Conservation (phyloP, 768 basidiomycete genomes). For the Pluteus cervinus region DNA sequence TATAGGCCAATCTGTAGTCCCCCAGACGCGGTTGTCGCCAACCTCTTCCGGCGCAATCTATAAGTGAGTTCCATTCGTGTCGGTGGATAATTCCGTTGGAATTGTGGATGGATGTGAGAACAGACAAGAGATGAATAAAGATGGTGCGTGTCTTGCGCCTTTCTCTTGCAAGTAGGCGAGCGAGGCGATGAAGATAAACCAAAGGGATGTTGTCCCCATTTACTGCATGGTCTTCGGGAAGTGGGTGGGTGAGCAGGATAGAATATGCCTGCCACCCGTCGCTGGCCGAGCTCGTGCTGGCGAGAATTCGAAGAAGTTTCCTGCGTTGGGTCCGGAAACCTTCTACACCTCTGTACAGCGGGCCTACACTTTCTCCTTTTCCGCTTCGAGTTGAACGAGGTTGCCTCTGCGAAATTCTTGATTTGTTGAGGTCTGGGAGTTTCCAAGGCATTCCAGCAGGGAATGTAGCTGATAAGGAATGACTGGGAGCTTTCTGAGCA, state of each 20-base stretch:
- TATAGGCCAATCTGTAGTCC: conserved; percentile 56
- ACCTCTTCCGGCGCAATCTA: conserved; percentile 62
- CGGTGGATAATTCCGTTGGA: conserved; percentile 47
- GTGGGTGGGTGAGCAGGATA: conserved; percentile 25
- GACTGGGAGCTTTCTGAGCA: no score
- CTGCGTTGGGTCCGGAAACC: conserved; percentile 9
- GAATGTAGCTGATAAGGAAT: conserved; percentile 14
- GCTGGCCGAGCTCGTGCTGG: conserved; percentile 12
- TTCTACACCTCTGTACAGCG: no score
- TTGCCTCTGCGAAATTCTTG: neutral
- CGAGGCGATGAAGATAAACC: conserved; percentile 55
- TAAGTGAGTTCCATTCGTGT: conserved; percentile 77
- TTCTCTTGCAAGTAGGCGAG: conserved; percentile 48
- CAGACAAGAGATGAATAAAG: conserved; percentile 65
- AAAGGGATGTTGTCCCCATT: conserved; percentile 24
- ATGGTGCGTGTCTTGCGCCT: conserved; percentile 51
- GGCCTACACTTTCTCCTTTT: neutral
- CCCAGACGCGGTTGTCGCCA: conserved; percentile 50
- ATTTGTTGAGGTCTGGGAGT: conserved; percentile 11
- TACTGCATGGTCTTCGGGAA: conserved; percentile 14
- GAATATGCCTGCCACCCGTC: conserved; percentile 39
- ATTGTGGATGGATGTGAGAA: conserved; percentile 50
- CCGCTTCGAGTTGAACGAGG: neutral
- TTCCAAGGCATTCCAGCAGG: conserved; percentile 22
- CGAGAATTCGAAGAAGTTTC: conserved; percentile 14